Conservation (phyloP, 2,329 filamentous ascomycete species). For the Proliferodiscus dingleyae region DNA sequence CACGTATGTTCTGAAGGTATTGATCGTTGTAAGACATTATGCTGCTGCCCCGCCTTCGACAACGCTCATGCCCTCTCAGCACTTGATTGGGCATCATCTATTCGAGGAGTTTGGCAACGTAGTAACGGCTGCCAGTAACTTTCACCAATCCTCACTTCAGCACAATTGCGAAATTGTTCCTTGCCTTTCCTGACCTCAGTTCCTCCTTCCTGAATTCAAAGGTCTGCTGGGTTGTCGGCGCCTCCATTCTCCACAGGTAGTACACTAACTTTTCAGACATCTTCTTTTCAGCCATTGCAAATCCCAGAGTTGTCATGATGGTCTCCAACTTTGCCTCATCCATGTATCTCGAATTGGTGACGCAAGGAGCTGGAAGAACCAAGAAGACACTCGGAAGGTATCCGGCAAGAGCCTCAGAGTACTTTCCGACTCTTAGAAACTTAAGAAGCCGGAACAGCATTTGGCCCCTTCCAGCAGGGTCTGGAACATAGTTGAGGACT, state of each 20-base stretch:
- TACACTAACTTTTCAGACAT: conserved; percentile 80
- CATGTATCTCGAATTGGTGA: conserved; percentile 87
- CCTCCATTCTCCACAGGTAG: conserved; percentile 66
- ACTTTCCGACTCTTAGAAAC: conserved; percentile 52
- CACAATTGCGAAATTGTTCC: conserved; percentile 90
- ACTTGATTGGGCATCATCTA: conserved; percentile 21
- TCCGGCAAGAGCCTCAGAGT: conserved; percentile 19
- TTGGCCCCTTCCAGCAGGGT: conserved; percentile 66
- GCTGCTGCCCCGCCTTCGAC: neutral
- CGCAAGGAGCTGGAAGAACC: conserved; percentile 82
- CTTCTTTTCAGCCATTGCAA: conserved; percentile 60
- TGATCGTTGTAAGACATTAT: too few relatives aligned
- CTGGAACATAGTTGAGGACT: conserved; percentile 90
- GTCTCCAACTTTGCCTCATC: conserved; percentile 61
- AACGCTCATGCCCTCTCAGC: conserved; percentile 15
- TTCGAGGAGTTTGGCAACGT: neutral
- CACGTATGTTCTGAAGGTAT: too few relatives aligned
- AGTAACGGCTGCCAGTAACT: neutral
- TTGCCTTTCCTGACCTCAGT: conserved; percentile 65
- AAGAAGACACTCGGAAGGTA: conserved; percentile 73
- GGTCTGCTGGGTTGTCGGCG: conserved; percentile 18
- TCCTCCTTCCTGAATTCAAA: conserved; percentile 65
- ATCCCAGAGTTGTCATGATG: conserved; percentile 78
- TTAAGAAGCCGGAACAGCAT: conserved; percentile 76
- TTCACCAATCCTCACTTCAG: conserved; percentile 38